Conservation (phyloP, 2,329 filamentous ascomycete species). For the Colletotrichum euphorbiae region DNA sequence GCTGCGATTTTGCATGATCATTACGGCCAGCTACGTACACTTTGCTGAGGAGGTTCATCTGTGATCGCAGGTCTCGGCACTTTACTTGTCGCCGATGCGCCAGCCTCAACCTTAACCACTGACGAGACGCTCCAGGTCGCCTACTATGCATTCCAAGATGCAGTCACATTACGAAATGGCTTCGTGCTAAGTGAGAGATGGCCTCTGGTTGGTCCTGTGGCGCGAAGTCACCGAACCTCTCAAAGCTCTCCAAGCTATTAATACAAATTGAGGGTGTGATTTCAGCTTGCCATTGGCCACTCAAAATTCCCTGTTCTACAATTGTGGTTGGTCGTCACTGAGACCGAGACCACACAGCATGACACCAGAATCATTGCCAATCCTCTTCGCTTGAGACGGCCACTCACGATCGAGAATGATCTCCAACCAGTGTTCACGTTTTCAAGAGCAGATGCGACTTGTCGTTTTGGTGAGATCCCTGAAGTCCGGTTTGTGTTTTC, state of each 20-base stretch:
- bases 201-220: constrained; percentile 21
- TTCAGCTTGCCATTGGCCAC: constrained; percentile 12
- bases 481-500: neutral
- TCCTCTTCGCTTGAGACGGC: constrained; percentile 17
- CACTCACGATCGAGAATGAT: constrained; percentile 9
- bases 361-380: neutral
- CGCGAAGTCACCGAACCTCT: constrained; percentile 24
- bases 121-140: neutral
- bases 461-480: neutral
- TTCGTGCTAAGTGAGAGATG: constrained; percentile 1
- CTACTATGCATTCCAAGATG: neutral
- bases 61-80: constrained; percentile 7
- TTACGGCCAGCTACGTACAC: neutral
- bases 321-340: constrained; percentile 20
- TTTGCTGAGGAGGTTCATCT: neutral
- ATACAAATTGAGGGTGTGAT: constrained; percentile 27
- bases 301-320: constrained; percentile 20
- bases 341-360: neutral
- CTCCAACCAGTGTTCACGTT: neutral
- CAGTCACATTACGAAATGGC: neutral
- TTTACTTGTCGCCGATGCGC: constrained; percentile 14
- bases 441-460: constrained; percentile 2
- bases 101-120: neutral
- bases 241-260: constrained; percentile 17
- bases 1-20: constrained; percentile 7